Conservation (phyloP, 208 protist genomes). For the Porcisia deanei region DNA sequence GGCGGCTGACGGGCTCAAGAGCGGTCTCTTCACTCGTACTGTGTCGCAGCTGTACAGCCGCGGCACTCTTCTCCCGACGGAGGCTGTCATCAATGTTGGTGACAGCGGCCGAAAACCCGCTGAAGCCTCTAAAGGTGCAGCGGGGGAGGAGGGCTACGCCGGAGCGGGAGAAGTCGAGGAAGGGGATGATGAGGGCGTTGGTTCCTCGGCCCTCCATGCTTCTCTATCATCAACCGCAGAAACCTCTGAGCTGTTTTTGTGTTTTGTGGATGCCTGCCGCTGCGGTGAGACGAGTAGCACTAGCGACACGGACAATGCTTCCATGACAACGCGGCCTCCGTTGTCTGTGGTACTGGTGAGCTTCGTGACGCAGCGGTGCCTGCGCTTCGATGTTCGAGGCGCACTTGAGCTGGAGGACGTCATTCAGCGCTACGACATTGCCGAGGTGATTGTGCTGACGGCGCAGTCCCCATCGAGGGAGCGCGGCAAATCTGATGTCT, state of each 20-base stretch:
- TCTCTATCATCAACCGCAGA: conserved; percentile 15
- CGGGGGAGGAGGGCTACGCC: conserved; percentile 7
- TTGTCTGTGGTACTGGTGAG: conserved; percentile 66
- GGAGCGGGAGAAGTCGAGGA: conserved; percentile 24
- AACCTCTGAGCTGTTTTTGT: conserved; percentile 71
- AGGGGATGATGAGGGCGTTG: conserved; percentile 15
- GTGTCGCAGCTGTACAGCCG: conserved; percentile 84
- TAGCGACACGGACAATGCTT: not conserved
- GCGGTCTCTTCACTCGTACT: conserved; percentile 74
- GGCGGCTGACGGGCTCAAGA: conserved; percentile 55
- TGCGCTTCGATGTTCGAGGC: conserved; percentile 26
- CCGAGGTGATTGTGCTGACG: conserved; percentile 65
- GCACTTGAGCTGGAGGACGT: conserved; percentile 71
- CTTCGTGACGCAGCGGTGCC: conserved; percentile 67
- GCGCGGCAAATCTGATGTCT: not conserved
- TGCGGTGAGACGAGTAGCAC: not conserved
- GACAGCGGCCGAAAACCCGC: conserved; percentile 9
- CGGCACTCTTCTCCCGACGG: conserved; percentile 75
- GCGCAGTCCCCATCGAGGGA: not conserved
- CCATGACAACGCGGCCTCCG: not conserved
- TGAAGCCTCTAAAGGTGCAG: not conserved
- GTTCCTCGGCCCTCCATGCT: not conserved
- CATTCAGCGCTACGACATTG: conserved; percentile 70
- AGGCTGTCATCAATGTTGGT: conserved; percentile 50
- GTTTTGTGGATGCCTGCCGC: conserved; percentile 36